Conservation (phyloP, 1,284 basidiomycete genomes). For the Trametes polyzona region DNA sequence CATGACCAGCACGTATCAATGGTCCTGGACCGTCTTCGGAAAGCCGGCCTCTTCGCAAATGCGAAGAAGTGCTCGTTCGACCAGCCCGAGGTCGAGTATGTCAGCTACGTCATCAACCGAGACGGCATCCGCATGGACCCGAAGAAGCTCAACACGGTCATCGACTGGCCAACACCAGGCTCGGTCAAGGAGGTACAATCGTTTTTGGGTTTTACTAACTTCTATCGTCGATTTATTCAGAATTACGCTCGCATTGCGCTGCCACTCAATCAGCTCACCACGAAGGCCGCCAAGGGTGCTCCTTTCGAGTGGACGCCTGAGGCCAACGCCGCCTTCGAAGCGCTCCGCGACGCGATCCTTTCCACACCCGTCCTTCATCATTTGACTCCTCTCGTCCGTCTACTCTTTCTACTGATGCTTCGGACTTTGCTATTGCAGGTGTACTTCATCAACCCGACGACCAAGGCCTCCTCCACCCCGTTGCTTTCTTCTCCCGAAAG, state of each 20-base stretch:
- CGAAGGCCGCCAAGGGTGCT: constrained; percentile 15
- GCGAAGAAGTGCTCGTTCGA: constrained; percentile 44
- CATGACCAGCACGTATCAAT: constrained; percentile 31
- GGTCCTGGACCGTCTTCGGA: constrained; percentile 4
- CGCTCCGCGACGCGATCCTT: constrained; percentile 34
- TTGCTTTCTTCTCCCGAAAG: constrained; percentile 37
- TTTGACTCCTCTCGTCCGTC: constrained; percentile 32
- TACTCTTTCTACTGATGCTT: constrained; percentile 33
- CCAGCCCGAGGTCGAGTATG: constrained; percentile 39
- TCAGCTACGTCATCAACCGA: constrained; percentile 42
- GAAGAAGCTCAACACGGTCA: constrained; percentile 42
- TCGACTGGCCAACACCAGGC: constrained; percentile 42
- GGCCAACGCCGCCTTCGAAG: constrained; percentile 28
- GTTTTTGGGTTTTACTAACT: constrained; percentile 46
- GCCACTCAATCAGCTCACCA: constrained; percentile 32
- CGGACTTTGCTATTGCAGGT: constrained; percentile 30
- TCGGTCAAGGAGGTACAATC: constrained; percentile 35
- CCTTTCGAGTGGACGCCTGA: constrained; percentile 13
- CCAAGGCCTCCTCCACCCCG: constrained; percentile 33
- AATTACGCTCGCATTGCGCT: constrained; percentile 37
- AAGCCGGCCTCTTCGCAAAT: constrained; percentile 26
- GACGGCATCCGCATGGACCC: constrained; percentile 43
- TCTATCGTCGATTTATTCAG: constrained; percentile 45
- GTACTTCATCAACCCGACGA: constrained; percentile 36
- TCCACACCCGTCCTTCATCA: constrained; percentile 36